phyloP scores from a whole-genome alignment of 2,329 filamentous ascomycete species.

The Xylariales sp. region DNA sequence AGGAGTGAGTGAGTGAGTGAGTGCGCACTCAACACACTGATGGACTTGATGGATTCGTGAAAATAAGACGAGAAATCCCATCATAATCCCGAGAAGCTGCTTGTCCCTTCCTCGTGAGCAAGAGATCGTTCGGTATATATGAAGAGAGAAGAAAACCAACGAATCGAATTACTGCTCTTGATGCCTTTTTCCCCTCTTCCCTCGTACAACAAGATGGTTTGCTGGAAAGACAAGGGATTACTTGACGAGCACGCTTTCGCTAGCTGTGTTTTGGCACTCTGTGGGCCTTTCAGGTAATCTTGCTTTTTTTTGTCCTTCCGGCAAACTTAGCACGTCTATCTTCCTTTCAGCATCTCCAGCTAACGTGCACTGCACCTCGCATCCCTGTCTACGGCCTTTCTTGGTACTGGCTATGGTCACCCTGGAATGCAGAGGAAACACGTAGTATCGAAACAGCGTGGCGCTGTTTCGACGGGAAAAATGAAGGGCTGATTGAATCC shows the following conservation, averaged over 20 bases:
- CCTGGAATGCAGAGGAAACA: neutral
- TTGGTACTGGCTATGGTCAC: neutral
- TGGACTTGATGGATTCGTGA: too few relatives aligned
- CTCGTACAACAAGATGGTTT: too few relatives aligned
- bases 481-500: neutral
- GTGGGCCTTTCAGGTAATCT: neutral
- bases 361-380: neutral
- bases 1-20: too few relatives aligned
- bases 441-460: too few relatives aligned
- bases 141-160: too few relatives aligned
- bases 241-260: neutral
- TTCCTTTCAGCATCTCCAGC: neutral
- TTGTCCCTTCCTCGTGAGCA: too few relatives aligned
- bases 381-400: neutral
- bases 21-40: too few relatives aligned
- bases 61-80: too few relatives aligned
- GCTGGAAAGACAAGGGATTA: neutral
- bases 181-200: too few relatives aligned
- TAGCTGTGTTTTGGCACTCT: conserved; percentile 1
- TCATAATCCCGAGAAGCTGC: too few relatives aligned
- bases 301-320: conserved; percentile 6
- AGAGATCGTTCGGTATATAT: too few relatives aligned
- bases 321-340: neutral
- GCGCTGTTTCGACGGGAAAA: neutral
- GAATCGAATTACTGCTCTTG: too few relatives aligned